These are phyloP conservation scores for Sonneratia caseolaris DNA, from an alignment of 345 rosid species.

Conservation along the genomic window DNA sequence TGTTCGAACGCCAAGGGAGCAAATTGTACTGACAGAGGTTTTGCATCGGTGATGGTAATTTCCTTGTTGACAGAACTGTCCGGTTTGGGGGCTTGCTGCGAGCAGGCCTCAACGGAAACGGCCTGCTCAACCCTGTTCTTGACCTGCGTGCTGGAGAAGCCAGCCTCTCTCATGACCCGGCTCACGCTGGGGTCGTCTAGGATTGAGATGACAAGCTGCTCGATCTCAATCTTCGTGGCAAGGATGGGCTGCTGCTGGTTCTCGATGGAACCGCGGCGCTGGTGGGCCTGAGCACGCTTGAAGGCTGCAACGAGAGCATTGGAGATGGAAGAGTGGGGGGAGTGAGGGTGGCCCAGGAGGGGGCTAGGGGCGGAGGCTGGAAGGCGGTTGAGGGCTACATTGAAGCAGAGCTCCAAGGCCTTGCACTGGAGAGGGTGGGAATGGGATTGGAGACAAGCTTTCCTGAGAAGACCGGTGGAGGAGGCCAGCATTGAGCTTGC, in stretches of 20 bases:
- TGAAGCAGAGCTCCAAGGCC: conserved; percentile 71
- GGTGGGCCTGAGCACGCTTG: conserved; percentile 77
- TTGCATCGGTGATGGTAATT: neutral
- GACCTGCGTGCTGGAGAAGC: conserved; percentile 60
- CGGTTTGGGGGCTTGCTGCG: conserved; percentile 9
- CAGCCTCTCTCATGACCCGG: conserved; percentile 79
- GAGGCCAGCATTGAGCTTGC: conserved; percentile 61
- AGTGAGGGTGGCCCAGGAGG: conserved; percentile 29
- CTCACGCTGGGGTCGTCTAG: conserved; percentile 75
- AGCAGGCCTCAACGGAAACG: conserved; percentile 37
- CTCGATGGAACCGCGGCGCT: conserved; percentile 61
- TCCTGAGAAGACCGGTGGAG: conserved; percentile 43
- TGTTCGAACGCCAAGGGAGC: conserved; percentile 11
- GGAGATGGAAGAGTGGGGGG: conserved; percentile 39
- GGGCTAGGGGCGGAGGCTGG: conserved; percentile 53
- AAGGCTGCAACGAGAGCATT: conserved; percentile 70
- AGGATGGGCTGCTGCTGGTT: conserved; percentile 75
- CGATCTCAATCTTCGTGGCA: conserved; percentile 57
- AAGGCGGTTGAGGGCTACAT: conserved; percentile 66
- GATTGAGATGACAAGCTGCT: conserved; percentile 53
- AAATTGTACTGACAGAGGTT: conserved; percentile 16
- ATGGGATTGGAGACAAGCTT: conserved; percentile 56
- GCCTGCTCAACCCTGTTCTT: conserved; percentile 50
- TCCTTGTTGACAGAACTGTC: neutral
- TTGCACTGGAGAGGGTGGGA: conserved; percentile 77